Evolutionary conservation across 306 rosid genomes (phyloP), one percentile per base, ranked within the genome.

Genomic region (Vigna radiata): DNA sequence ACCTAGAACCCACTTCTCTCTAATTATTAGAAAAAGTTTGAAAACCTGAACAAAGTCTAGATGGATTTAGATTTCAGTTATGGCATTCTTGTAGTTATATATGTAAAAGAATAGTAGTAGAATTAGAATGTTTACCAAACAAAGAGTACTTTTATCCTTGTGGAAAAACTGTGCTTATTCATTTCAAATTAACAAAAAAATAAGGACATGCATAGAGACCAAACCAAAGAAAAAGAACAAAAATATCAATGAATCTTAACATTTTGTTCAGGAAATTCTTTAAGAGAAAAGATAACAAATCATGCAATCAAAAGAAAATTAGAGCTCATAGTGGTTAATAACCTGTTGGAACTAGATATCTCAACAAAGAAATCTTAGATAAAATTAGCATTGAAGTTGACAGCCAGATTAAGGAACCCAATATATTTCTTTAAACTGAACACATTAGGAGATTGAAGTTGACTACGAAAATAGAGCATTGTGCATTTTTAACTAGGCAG

Each of bases 41-140:
- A 86, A 86, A 33, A 84, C 96, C 98, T 93, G 83, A 75, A 72
- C 55, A 64, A 72, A 58, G 66, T 72, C 23, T 48, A 60, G 76
- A 69, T 13, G 55, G 46, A 44, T 65, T 62, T 74, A 83, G 43
- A 79, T 68, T 23, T 33, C 44, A 54, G 49, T 41, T 29, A 36
- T 6, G 49, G n/a, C 52, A 21, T 1, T 21, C 23, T 21, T 21
- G 23, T 21, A 21, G 23, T 1, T 21, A 0, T n/a, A n/a, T n/a
- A n/a, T 21, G 23, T 21, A 21, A 21, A 21, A 21, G 23, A 21
- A 21, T 1, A 21, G 23, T 21, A 21, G 23, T 21, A 21, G 23
- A 21, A 21, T 1, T 21, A 21, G 0, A 21, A 21, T 21, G n/a
- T n/a, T n/a, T n/a, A n/a, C n/a, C n/a, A n/a, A n/a, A n/a, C n/a